Conservation (phyloP, 2,329 filamentous ascomycete genomes). For the Sclerotinia nivalis region DNA sequence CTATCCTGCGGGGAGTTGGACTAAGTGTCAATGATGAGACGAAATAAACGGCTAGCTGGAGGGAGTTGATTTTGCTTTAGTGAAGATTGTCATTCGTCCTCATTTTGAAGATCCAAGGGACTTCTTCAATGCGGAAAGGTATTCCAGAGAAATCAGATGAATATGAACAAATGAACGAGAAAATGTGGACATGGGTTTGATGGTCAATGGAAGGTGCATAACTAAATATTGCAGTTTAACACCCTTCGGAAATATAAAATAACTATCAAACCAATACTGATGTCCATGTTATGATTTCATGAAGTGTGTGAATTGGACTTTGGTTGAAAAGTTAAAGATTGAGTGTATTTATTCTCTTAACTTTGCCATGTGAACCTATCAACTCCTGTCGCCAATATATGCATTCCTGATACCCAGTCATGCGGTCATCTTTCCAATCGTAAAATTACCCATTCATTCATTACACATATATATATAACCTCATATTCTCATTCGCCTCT, state of each 20-base stretch:
- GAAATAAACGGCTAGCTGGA: constrained; percentile 13
- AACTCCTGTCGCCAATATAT: neutral
- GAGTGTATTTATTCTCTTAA: neutral
- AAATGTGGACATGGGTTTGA: constrained; percentile 13
- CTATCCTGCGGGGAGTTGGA: constrained; percentile 11
- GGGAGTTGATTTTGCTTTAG: neutral
- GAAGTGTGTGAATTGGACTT: neutral
- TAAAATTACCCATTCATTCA: neutral
- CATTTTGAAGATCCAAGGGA: neutral
- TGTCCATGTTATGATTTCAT: neutral
- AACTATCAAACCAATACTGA: neutral
- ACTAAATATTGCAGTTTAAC: neutral
- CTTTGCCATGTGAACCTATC: neutral
- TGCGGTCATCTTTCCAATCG: neutral
- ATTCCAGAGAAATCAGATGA: neutral
- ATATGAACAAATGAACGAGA: constrained; percentile 5
- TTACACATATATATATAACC: neutral
- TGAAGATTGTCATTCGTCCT: constrained; percentile 7
- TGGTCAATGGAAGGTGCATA: neutral
- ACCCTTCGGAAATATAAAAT: neutral
- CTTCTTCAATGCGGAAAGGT: neutral
- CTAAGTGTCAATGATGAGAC: constrained; percentile 9
- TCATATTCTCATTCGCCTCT: neutral
- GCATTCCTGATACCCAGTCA: neutral
- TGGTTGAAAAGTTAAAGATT: neutral